Conservation (phyloP, 139 green algal species). For the Coelastrella sp. region DNA sequence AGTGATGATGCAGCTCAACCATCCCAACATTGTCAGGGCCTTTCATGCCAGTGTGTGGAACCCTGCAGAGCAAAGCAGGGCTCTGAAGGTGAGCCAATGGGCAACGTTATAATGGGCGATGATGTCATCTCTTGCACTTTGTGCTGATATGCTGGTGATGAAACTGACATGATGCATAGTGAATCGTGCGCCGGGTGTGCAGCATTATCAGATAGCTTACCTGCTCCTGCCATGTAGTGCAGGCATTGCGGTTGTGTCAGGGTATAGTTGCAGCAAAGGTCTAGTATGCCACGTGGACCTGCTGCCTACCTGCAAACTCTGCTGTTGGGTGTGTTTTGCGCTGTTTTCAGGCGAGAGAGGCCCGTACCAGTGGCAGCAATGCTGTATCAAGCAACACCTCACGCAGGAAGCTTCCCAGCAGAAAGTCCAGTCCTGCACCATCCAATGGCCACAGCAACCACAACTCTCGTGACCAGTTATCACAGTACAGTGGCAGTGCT, state of each 20-base stretch:
- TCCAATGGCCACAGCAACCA: not conserved
- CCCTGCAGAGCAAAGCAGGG: not conserved
- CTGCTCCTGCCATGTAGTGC: no score
- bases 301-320: not conserved
- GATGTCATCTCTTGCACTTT: not conserved
- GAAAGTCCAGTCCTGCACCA: not conserved
- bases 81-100: constrained; percentile 9
- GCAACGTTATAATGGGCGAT: not conserved
- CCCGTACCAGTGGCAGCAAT: not conserved
- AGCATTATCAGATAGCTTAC: not conserved
- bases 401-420: not conserved
- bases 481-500: not conserved
- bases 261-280: no score
- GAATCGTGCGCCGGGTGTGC: not conserved
- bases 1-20: constrained; percentile 32
- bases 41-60: constrained; percentile 34
- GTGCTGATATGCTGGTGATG: not conserved
- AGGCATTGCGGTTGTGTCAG: no score
- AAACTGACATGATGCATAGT: not conserved
- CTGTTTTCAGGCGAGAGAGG: not conserved
- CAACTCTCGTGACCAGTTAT: not conserved
- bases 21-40: constrained; percentile 18
- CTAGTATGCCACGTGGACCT: no score
- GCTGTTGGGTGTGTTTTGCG: not conserved
- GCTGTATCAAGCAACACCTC: not conserved